phyloP scores from a whole-genome alignment of 352 stramenopile genomes.

The Phytophthora pini region DNA sequence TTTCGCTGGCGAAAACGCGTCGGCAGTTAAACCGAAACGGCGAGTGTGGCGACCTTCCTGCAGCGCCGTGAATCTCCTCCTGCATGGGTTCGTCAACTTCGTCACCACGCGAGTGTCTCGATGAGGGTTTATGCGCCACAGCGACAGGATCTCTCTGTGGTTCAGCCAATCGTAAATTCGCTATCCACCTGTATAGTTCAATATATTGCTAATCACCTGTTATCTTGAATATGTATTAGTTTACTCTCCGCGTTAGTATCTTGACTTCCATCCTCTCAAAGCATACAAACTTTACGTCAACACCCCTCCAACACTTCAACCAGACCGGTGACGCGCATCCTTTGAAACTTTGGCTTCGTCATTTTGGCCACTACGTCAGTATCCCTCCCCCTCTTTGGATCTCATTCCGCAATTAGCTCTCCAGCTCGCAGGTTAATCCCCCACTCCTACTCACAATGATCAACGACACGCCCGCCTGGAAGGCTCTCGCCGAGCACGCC shows the following conservation, averaged over 20 bases:
- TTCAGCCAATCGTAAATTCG: too few relatives aligned
- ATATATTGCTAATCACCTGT: conserved; percentile 1
- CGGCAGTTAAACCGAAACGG: conserved; percentile 1
- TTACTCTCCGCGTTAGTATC: not conserved
- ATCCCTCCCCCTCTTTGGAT: not conserved
- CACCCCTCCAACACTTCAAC: conserved; percentile 27
- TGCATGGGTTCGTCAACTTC: conserved; percentile 19
- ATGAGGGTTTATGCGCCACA: conserved; percentile 24
- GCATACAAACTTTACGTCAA: conserved; percentile 19
- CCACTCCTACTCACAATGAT: conserved; percentile 52
- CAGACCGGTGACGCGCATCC: conserved; percentile 4
- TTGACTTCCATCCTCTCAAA: not conserved
- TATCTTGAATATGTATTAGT: not conserved
- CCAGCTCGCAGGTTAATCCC: conserved; percentile 29
- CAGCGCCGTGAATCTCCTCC: not conserved
- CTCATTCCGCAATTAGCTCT: conserved; percentile 27
- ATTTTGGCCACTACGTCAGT: conserved; percentile 13
- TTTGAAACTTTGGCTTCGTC: not conserved
- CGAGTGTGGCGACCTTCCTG: not conserved
- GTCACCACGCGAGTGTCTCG: conserved; percentile 16
- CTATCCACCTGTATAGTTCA: not conserved
- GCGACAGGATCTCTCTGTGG: not conserved
- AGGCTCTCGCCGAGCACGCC: conserved; percentile 75
- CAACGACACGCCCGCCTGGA: conserved; percentile 78
- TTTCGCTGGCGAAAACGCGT: conserved; percentile 1